Evolutionary conservation across 1,139 yeast species (phyloP), one percentile per base, ranked within the genome.

Genomic region (Magnusiomyces suaveolens): DNA sequence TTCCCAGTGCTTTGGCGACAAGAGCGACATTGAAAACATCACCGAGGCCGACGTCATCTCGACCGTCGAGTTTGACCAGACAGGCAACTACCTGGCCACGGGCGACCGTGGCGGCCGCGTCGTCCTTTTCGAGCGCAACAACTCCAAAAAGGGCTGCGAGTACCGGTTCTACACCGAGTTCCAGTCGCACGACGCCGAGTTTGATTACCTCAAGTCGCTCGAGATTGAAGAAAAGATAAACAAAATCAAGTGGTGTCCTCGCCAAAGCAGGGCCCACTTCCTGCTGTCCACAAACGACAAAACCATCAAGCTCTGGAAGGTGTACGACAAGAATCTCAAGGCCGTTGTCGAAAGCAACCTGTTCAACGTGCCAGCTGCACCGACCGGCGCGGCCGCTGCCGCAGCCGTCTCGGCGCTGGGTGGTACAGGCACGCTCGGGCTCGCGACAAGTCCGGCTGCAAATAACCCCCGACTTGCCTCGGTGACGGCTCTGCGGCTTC

Each of bases 31-130:
- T 60, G 97, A 92, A 63, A 87, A 84, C 66, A 87, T 90, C 65
- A 92, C 97, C 2, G 99, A 92, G 69, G 97, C 97, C 8, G 99
- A 94, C 70, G 90, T 94, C 66, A 92, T 94, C 59, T 87, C 97
- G 32, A 88, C 98, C 1, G 97, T 94, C 47, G 97, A 94, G 72
- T 94, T 94, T 67, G 97, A 94, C 69, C 87, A 84, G 66, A 82
- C 94, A 18, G 99, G 99, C 51, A 88, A 92, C 69, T 94, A 84
- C 66, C 75, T 94, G 59, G 99, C 98, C 57, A 92, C 98, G 1
- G 99, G 99, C 58, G 99, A 94, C 72, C 84, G 92, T 66, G 99
- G 99, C 52, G 99, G 99, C 26, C 80, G 99, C 62, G 97, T 94
- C 46, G 99, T 94, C 16, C 73, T 94, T 56, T 94, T 94, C 71